phyloP scores from a whole-genome alignment of 139 green algal species.

The Chlamydomonas sphaeroides region DNA sequence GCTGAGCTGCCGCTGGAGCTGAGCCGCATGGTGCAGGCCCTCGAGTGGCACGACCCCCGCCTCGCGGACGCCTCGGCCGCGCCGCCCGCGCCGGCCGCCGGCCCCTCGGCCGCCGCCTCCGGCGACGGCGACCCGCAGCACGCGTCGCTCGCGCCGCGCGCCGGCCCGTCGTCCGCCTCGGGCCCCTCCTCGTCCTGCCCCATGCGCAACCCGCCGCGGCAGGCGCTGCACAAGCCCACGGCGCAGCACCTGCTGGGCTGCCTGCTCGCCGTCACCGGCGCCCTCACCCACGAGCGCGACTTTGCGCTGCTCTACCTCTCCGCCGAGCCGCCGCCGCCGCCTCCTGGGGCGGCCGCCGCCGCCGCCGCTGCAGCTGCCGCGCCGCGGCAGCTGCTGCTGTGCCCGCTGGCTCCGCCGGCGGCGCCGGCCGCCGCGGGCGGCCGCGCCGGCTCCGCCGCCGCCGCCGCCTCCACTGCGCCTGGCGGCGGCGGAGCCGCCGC shows the following conservation, averaged over 20 bases:
- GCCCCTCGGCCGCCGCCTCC: no score
- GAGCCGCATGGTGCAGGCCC: conserved; percentile 75
- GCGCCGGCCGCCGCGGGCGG: no score
- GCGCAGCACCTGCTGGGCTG: conserved; percentile 65
- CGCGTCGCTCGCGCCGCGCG: no score
- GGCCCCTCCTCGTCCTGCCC: background rate
- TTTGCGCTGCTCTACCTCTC: conserved; percentile 37
- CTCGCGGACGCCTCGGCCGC: background rate
- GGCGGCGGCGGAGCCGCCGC: background rate
- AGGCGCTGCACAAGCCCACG: conserved; percentile 70
- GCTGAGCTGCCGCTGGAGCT: conserved; percentile 78
- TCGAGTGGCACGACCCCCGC: conserved; percentile 70
- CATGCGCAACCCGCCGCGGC: conserved; percentile 57
- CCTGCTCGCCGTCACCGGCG: conserved; percentile 54
- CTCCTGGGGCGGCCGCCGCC: background rate
- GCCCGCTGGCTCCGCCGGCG: no score
- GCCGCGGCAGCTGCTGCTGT: background rate
- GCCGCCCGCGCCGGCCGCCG: no score
- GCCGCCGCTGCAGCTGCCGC: background rate
- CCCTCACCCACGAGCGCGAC: background rate
- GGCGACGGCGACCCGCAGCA: no score
- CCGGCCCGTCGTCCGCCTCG: background rate
- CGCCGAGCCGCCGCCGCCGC: background rate
- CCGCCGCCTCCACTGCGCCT: background rate
- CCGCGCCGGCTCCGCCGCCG: no score